Base-by-base conservation (phyloP, 2,329 filamentous ascomycete species). In the Penicillium olsonii region DNA sequence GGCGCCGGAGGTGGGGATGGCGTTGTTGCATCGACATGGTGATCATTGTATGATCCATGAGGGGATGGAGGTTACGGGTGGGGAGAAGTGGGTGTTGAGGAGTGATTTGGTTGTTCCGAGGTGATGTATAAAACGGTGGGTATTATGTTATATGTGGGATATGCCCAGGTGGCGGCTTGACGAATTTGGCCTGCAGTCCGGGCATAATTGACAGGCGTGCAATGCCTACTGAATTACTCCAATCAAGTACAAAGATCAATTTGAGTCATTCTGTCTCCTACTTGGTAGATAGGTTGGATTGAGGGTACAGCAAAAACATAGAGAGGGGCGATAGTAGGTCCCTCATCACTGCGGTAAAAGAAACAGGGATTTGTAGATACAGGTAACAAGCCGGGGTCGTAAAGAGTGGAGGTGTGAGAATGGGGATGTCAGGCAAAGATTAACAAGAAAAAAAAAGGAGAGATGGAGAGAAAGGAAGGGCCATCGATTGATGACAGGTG, bases 21-120 rank as follows among this genome's bases (percentile, higher is more conserved):
- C 90, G 27, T 76, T 96, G 22, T 75, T 96, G 52, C 92, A 96
- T 71, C 88, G 88, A 55, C 92, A 96, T 72, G 92, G 92, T 0
- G 83, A 90, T 57, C 87, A 92, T 55, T 96, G 92, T 72, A 82
- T 96, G 75, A 73, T 96, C 64, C 92, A 96, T 69, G 91, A 96
- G 70, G 91, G 91, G 0, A 80, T 83, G 49, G 85, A 95, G 66
- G 91, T 96, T 0, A 80, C 75, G 1, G 78, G 81, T 35, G 91
- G 91, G 9, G 90, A 95, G 74, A 96, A 96, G 71, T 96, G 91
- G 91, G 85, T 96, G 52, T 81, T 96, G 52, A 78, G 91, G 57
- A 95, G 87, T 55, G 92, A 96, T 75, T 71, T 96, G 35, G 72
- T 76, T 26, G 73, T 77, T 43, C 61, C 54, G 29, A 60, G 68